A percentile compares a stretch with the other conserved stretches of the same genome.
Conservation (phyloP, 352 stramenopile species). For the Phytophthora chlamydospora region DNA sequence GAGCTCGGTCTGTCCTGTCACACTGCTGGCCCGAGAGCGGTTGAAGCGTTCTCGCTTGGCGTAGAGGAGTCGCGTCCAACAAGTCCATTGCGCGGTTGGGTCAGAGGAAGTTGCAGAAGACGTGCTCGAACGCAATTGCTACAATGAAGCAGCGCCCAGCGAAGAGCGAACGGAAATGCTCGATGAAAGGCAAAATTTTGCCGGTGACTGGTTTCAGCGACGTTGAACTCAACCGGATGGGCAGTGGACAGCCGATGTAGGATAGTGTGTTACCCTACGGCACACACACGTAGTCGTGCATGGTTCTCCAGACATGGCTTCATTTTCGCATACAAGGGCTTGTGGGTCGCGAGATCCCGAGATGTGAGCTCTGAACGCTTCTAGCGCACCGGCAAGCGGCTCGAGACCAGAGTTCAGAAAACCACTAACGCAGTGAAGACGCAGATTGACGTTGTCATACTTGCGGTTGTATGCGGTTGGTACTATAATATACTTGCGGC, state of each 20-base stretch:
- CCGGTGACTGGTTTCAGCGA: conserved; percentile 13
- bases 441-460: no score
- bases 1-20: not conserved
- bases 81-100: conserved; percentile 4
- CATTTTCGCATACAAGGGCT: conserved; percentile 13
- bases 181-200: conserved; percentile 21
- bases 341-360: conserved; percentile 8
- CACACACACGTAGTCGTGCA: not conserved
- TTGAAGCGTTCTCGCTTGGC: conserved; percentile 17
- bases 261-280: conserved; percentile 12
- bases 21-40: conserved; percentile 11
- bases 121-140: conserved; percentile 7
- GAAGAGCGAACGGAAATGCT: conserved; percentile 9
- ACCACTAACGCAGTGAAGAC: not conserved
- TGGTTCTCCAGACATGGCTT: conserved; percentile 9
- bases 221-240: conserved; percentile 15
- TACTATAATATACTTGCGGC: no score
- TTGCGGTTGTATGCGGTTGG: no score
- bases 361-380: conserved; percentile 5
- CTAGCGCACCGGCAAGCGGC: not conserved
- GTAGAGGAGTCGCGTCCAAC: conserved; percentile 1
- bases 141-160: conserved; percentile 3
- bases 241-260: conserved; percentile 9
- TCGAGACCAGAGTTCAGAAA: no score
- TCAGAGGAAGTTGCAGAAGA: not conserved